A percentile compares a stretch with the other conserved stretches of the same genome.
Conservation (phyloP, 441 rosid species). For the Populus hybrid region DNA sequence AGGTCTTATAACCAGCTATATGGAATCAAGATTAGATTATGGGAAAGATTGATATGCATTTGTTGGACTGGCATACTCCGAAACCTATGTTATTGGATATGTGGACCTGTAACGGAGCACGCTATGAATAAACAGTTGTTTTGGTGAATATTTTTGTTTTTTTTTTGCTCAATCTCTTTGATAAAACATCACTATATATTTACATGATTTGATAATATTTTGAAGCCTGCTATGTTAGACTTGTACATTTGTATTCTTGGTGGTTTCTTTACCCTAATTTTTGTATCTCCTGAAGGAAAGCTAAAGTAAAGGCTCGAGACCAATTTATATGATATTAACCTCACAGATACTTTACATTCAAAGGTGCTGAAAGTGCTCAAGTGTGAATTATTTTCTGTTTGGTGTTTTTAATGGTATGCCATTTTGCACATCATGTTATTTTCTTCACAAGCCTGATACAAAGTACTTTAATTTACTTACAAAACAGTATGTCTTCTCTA, state of each 20-base stretch:
- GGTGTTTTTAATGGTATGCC: background rate
- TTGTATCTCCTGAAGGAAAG: background rate
- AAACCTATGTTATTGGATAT: background rate
- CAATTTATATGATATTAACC: background rate
- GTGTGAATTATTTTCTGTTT: background rate
- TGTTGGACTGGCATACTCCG: background rate
- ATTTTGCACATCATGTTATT: background rate
- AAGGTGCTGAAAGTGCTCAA: background rate
- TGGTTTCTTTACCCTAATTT: background rate
- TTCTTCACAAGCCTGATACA: background rate
- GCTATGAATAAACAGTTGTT: background rate
- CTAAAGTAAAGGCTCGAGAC: background rate
- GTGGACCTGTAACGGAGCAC: background rate
- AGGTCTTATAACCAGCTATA: background rate
- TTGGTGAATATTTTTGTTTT: background rate
- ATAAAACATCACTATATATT: background rate
- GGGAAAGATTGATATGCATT: background rate
- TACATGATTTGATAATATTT: background rate
- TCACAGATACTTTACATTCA: background rate
- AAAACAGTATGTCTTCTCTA: background rate
- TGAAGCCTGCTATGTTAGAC: background rate
- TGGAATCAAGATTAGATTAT: background rate
- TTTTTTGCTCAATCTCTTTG: background rate
- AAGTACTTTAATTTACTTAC: background rate
- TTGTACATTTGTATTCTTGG: background rate